Evolutionary conservation across 140 eudicot genomes (phyloP).

Genomic region (Anethum foeniculum): DNA sequence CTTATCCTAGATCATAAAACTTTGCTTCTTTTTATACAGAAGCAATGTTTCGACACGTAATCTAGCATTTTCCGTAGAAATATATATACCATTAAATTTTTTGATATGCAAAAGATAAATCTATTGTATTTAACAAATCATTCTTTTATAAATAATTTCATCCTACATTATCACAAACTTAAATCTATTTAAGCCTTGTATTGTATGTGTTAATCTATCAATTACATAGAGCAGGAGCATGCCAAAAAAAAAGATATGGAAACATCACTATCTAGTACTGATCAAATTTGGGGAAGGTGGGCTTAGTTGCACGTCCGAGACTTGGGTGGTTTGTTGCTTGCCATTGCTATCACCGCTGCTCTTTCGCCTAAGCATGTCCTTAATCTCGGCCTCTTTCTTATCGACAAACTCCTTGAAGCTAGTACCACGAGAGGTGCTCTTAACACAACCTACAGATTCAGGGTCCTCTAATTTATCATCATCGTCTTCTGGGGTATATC

Average conservation of each 20-base stretch:
- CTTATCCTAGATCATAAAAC: not conserved
- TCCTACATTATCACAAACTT: not conserved
- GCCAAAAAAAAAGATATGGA: not conserved
- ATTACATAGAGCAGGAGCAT: not conserved
- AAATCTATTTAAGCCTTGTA: not conserved
- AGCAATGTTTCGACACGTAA: not conserved
- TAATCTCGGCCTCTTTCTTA: slow-evolving; percentile 64
- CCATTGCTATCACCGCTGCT: slow-evolving; percentile 15
- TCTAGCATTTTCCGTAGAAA: not conserved
- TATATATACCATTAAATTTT: not conserved
- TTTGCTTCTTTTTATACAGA: not conserved
- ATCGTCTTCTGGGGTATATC: slow-evolving; percentile 42
- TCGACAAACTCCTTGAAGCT: slow-evolving; percentile 73
- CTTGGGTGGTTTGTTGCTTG: slow-evolving; percentile 6
- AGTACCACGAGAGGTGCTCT: slow-evolving; percentile 12
- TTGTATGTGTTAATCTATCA: not conserved
- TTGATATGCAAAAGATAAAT: not conserved
- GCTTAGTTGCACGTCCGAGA: slow-evolving; percentile 19
- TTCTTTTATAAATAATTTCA: not conserved
- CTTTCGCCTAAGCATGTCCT: slow-evolving; percentile 50
- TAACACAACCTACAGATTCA: slow-evolving; percentile 2
- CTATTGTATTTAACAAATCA: not conserved
- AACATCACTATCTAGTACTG: not conserved
- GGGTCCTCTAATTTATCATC: slow-evolving; percentile 25
- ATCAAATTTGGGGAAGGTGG: slow-evolving; percentile 3